Conservation (phyloP, 306 rosid species). For the Senna siamea region DNA sequence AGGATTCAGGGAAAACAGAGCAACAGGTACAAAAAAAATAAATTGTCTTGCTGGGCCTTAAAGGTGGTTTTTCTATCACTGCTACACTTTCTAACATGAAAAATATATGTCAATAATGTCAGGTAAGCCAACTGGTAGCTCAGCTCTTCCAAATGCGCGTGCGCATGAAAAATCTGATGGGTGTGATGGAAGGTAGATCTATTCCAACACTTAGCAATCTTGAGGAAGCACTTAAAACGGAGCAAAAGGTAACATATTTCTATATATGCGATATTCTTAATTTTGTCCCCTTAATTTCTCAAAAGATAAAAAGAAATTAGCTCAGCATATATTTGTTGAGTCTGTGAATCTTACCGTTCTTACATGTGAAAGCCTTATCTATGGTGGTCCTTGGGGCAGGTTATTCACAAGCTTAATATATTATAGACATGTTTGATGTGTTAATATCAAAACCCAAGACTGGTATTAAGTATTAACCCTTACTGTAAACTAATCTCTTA, state of each 20-base stretch:
- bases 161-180: constrained; percentile 93
- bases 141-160: constrained; percentile 97
- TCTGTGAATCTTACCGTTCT: background rate
- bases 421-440: background rate
- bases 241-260: constrained; percentile 69
- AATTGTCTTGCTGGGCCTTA: background rate
- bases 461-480: background rate
- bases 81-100: constrained; percentile 25
- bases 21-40: constrained; percentile 65
- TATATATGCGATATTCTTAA: background rate
- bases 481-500: constrained; percentile 15
- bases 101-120: constrained; percentile 34
- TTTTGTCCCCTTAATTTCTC: background rate
- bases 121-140: constrained; percentile 93
- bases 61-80: constrained; percentile 25
- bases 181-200: constrained; percentile 90
- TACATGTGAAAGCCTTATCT: constrained; percentile 6
- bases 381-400: constrained; percentile 15
- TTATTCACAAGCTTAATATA: constrained; percentile 11
- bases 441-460: constrained; percentile 11
- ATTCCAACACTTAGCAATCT: constrained; percentile 84
- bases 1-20: constrained; percentile 93
- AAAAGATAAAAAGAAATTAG: background rate
- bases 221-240: constrained; percentile 86
- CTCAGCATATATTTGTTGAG: constrained; percentile 12